A percentile compares a stretch with the other conserved stretches of the same genome.
Evolutionary conservation across 2,329 filamentous ascomycete genomes (phyloP).

Genomic region (Trichoderma citrinoviride): DNA sequence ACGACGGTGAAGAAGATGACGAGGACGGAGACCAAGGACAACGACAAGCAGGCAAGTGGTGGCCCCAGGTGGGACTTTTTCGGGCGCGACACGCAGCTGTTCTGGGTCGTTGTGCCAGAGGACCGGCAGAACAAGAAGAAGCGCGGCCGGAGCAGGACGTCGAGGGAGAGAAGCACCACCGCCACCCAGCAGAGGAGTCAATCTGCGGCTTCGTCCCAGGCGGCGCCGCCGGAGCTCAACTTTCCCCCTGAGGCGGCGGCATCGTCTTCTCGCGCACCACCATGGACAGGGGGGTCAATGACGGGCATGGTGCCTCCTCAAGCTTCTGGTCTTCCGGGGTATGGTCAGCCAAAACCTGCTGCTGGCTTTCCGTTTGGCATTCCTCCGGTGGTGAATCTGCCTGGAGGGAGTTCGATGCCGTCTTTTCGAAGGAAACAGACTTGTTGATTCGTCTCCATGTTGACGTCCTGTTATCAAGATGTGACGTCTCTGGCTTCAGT

Average conservation of each 20-base stretch:
- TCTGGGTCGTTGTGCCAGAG: background rate
- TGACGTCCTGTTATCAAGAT: too few relatives aligned
- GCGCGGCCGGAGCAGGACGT: background rate
- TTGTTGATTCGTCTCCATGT: background rate
- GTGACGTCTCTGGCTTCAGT: too few relatives aligned
- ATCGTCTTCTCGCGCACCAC: background rate
- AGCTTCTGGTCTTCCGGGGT: background rate
- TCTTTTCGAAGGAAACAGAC: background rate
- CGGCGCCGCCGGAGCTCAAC: background rate
- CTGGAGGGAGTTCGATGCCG: background rate
- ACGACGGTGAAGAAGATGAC: slow-evolving; percentile 14
- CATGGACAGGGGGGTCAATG: background rate
- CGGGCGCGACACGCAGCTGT: background rate
- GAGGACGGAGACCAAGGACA: background rate
- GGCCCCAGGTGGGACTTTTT: background rate
- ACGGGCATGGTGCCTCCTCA: background rate
- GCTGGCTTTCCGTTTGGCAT: background rate
- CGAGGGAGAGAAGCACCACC: background rate
- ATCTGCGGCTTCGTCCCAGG: background rate
- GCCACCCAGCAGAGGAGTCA: too few relatives aligned
- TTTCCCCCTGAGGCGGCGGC: background rate
- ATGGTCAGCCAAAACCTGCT: background rate
- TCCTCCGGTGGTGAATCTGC: background rate
- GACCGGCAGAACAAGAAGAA: background rate
- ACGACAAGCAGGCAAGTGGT: background rate